Conservation (phyloP, 2,329 filamentous ascomycete species). For the Trichoderma brevicompactum region DNA sequence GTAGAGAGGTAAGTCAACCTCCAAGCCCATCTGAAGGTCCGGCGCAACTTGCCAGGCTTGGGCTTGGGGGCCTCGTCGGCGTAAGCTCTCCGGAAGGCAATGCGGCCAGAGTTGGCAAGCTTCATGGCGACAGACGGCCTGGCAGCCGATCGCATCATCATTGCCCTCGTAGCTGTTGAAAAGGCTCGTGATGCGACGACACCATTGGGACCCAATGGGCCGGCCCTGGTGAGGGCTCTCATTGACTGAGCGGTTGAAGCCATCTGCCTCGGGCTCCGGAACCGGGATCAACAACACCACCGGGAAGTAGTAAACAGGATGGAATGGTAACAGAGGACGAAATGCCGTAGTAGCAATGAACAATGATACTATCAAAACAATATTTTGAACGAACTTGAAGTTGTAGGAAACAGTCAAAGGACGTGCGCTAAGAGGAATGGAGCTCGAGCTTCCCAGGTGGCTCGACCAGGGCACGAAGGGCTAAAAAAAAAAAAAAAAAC, state of each 20-base stretch:
- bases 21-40: slow-evolving; percentile 79
- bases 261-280: slow-evolving; percentile 41
- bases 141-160: slow-evolving; percentile 33
- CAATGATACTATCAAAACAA: neutral
- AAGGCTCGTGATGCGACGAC: slow-evolving; percentile 42
- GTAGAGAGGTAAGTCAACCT: slow-evolving; percentile 77
- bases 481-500: slow-evolving; percentile 23
- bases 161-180: slow-evolving; percentile 39
- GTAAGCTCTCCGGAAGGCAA: slow-evolving; percentile 51
- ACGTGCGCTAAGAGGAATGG: slow-evolving; percentile 11
- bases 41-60: slow-evolving; percentile 65
- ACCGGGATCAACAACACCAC: slow-evolving; percentile 21
- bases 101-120: slow-evolving; percentile 44
- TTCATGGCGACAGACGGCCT: slow-evolving; percentile 43
- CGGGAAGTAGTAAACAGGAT: neutral
- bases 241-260: slow-evolving; percentile 53
- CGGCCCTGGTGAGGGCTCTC: slow-evolving; percentile 42
- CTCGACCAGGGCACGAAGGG: slow-evolving; percentile 24
- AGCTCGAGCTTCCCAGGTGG: slow-evolving; percentile 22
- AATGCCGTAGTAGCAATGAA: neutral
- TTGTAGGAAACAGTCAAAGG: slow-evolving; percentile 11
- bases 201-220: slow-evolving; percentile 38
- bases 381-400: slow-evolving; percentile 5
- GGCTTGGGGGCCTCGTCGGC: slow-evolving; percentile 57
- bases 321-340: neutral